Evolutionary conservation across 1,284 basidiomycete genomes (phyloP), one percentile per base, ranked within the genome.

Genomic region (Microbotryomycetes sp.): DNA sequence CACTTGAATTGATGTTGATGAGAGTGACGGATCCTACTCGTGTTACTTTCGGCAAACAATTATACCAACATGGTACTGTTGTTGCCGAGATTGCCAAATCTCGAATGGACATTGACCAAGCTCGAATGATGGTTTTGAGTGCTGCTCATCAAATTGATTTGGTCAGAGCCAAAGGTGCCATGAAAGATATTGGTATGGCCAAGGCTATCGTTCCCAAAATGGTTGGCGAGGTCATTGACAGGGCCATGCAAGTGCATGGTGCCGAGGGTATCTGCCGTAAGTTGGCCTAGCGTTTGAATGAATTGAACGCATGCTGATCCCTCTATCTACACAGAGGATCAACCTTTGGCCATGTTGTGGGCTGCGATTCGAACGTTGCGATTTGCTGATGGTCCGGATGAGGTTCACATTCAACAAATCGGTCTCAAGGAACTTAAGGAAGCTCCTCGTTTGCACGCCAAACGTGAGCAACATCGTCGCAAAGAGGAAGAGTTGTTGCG

Each of bases 151-250:
- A 90, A 87, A 93, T 97, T 64, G 93, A 97, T 78, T 86, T 85
- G 70, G 79, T 83, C 73, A 84, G 87, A 67, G 90, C 94, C 3
- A 98, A 97, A 76, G 92, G 89, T 47, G 94, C 96, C 0, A 75
- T 97, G 77, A 93, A 93, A 77, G 94, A 97, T 76, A 98, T 98
- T 72, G 93, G 90, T 47, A 90, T 97, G 68, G 90, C 92, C 60
- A 98, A 98, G 91, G 93, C 94, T 71, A 85, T 91, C 50, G 91
- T 97, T 5, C 92, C 93, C 28, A 82, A 82, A 0, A 89, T 94
- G 84, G 92, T 92, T 0, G 81, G 90, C 57, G 79, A 81, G 31
- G 87, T 98, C 59, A 82, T 97, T 57, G 96, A 98, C 79, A 85
- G 91, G 45, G 88, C 92, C 1, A 97, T 98, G 66, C 94, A 98